Evolutionary conservation across 164 flowering plant genomes (phyloP).

Genomic region (Macadamia integrifolia): DNA sequence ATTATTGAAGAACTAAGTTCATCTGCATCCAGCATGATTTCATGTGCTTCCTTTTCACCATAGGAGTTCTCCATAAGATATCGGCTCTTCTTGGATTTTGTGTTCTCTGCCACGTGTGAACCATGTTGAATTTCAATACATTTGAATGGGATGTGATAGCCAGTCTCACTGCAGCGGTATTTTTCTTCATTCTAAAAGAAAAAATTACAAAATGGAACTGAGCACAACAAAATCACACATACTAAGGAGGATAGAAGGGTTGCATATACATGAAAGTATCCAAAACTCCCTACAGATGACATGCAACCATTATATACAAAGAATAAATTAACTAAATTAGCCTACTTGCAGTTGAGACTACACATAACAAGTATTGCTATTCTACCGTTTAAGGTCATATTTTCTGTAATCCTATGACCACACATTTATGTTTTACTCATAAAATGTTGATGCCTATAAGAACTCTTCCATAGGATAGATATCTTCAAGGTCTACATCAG

Average conservation of each 20-base stretch:
- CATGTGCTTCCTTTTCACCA: conserved; percentile 11
- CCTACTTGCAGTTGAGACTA: background rate
- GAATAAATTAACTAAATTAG: background rate
- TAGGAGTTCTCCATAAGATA: conserved; percentile 33
- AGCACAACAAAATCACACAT: background rate
- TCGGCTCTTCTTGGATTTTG: conserved; percentile 32
- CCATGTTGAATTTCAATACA: conserved; percentile 40
- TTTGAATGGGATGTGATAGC: conserved; percentile 78
- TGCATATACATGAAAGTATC: background rate
- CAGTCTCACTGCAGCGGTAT: conserved; percentile 93
- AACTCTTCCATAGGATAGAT: no score
- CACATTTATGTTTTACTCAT: no score
- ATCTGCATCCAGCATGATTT: conserved; percentile 10
- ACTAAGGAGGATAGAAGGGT: background rate
- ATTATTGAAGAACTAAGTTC: conserved; percentile 15
- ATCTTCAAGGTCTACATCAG: no score
- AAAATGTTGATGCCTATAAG: no score
- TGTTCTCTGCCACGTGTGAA: conserved; percentile 21
- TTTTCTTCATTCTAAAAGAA: conserved; percentile 52
- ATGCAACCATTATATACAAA: no score
- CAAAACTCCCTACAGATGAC: background rate
- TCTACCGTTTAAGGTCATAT: no score
- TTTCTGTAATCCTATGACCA: no score
- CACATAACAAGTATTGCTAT: no score
- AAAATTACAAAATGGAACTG: background rate